These are phyloP conservation scores for Cercospora sesami DNA, from an alignment of 2,329 filamentous ascomycete genomes.

Conservation along the genomic window DNA sequence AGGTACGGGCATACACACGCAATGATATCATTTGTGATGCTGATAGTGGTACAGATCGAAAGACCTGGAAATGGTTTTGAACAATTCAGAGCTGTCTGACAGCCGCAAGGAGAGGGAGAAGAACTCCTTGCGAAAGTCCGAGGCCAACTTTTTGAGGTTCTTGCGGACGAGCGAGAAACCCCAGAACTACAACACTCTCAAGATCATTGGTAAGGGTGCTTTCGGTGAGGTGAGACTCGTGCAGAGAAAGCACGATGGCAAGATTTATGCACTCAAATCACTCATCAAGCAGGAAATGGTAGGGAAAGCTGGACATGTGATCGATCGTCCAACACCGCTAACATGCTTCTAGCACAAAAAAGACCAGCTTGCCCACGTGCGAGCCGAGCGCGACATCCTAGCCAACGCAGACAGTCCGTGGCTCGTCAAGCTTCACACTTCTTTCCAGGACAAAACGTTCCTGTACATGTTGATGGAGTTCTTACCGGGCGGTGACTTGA, in stretches of 20 bases:
- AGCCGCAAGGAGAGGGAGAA: slow-evolving; percentile 80
- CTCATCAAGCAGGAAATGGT: slow-evolving; percentile 97
- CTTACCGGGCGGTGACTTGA: slow-evolving; percentile 93
- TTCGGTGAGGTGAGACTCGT: slow-evolving; percentile 98
- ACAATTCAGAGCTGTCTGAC: slow-evolving; percentile 72
- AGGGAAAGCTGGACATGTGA: slow-evolving; percentile 19
- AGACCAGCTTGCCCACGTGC: slow-evolving; percentile 94
- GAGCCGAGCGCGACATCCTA: slow-evolving; percentile 94
- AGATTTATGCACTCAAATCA: slow-evolving; percentile 98
- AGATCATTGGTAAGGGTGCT: slow-evolving; percentile 98
- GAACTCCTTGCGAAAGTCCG: slow-evolving; percentile 79
- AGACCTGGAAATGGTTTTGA: slow-evolving; percentile 83
- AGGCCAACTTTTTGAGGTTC: slow-evolving; percentile 91
- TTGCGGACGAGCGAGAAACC: slow-evolving; percentile 89
- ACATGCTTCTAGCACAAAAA: slow-evolving; percentile 73
- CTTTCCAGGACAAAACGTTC: slow-evolving; percentile 95
- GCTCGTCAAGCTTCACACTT: slow-evolving; percentile 98
- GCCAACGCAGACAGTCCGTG: slow-evolving; percentile 99
- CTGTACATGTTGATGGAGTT: slow-evolving; percentile 99
- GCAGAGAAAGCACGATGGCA: slow-evolving; percentile 91
- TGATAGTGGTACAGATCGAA: slow-evolving; percentile 65
- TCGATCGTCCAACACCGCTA: slow-evolving; percentile 7
- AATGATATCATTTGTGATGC: background rate
- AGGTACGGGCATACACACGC: slow-evolving; percentile 58
- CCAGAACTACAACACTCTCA: slow-evolving; percentile 92